Evolutionary conservation across 2,329 filamentous ascomycete species (phyloP).

Genomic region (Dactylellina cionopaga): DNA sequence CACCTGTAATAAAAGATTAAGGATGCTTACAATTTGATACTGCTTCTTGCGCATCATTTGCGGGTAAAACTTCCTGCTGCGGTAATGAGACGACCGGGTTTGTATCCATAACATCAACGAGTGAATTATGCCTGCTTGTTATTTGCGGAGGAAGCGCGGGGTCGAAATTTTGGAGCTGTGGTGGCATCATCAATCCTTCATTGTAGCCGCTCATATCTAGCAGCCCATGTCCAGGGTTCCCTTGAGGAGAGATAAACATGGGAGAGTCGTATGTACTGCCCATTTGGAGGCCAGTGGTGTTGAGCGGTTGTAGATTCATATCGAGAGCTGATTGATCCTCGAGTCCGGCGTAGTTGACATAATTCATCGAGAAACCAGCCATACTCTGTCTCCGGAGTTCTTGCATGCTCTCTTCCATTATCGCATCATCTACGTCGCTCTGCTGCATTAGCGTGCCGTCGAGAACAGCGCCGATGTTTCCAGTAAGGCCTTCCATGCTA

Average conservation of each 20-base stretch:
- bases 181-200: conserved; percentile 34
- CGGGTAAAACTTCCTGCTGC: conserved; percentile 8
- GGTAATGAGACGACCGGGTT: conserved; percentile 8
- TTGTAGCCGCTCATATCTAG: conserved; percentile 34
- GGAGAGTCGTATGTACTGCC: conserved; percentile 35
- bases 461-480: conserved; percentile 26
- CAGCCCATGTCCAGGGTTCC: conserved; percentile 11
- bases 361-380: conserved; percentile 34
- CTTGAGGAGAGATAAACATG: conserved; percentile 43
- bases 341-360: conserved; percentile 25
- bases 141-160: conserved; percentile 31
- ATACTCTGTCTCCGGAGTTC: conserved; percentile 47
- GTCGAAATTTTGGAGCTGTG: conserved; percentile 35
- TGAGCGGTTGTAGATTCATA: conserved; percentile 26
- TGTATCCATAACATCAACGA: conserved; percentile 46
- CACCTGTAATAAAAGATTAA: neutral
- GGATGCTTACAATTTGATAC: conserved; percentile 17
- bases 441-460: conserved; percentile 22
- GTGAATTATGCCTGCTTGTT: conserved; percentile 43
- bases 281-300: conserved; percentile 27
- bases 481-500: conserved; percentile 39
- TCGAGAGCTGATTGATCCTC: conserved; percentile 29
- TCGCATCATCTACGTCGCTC: conserved; percentile 34
- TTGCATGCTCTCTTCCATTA: conserved; percentile 46
- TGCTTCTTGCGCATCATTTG: conserved; percentile 18